phyloP scores from a whole-genome alignment of 345 rosid species.

The Laguncularia racemosa region DNA sequence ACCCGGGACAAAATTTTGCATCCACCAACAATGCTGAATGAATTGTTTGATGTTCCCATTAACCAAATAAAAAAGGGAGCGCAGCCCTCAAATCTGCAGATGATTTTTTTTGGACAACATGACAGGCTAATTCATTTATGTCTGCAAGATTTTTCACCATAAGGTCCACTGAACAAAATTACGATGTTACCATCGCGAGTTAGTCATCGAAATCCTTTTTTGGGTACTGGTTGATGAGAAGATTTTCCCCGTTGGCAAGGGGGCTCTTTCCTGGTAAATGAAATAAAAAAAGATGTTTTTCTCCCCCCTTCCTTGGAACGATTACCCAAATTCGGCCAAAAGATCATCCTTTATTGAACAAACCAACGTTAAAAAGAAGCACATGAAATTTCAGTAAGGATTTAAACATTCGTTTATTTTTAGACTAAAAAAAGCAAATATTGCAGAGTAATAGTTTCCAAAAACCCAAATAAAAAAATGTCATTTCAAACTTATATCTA shows the following conservation, averaged over 20 bases:
- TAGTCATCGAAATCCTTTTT: conserved; percentile 51
- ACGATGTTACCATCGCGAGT: conserved; percentile 92
- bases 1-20: conserved; percentile 40
- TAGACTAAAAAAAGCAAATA: no score
- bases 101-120: background rate
- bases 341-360: conserved; percentile 72
- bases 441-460: no score
- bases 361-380: background rate
- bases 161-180: conserved; percentile 51
- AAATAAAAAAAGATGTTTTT: conserved; percentile 73
- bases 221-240: conserved; percentile 73
- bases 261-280: conserved; percentile 74
- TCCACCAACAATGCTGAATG: conserved; percentile 11
- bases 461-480: no score
- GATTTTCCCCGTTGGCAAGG: conserved; percentile 87
- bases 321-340: conserved; percentile 59
- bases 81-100: no score
- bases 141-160: conserved; percentile 24
- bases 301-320: conserved; percentile 58
- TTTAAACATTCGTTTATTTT: no score
- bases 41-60: background rate
- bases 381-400: no score
- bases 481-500: no score
- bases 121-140: conserved; percentile 1
- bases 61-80: no score